phyloP scores from a whole-genome alignment of 2,329 filamentous ascomycete genomes.

The Xylogone sp. region DNA sequence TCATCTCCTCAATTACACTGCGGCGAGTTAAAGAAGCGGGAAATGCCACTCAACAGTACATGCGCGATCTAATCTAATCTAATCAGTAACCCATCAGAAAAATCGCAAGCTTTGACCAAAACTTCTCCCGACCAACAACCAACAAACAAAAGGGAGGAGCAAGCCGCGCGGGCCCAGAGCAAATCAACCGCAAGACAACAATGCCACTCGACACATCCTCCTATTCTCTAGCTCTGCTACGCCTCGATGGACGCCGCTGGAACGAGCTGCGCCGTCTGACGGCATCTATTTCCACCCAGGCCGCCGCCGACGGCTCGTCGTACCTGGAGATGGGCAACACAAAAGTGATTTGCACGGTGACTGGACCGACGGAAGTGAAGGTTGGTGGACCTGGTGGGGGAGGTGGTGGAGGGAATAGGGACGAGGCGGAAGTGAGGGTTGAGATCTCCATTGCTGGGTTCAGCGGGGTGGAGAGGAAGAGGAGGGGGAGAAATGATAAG shows the following conservation, averaged over 20 bases:
- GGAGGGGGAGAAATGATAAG: constrained; percentile 74
- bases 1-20: too few species aligned
- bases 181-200: constrained; percentile 13
- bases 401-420: constrained; percentile 29
- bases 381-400: constrained; percentile 35
- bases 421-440: constrained; percentile 68
- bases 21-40: too few species aligned
- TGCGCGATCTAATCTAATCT: neutral
- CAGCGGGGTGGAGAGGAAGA: constrained; percentile 79
- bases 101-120: neutral
- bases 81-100: neutral
- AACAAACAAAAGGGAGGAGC: neutral
- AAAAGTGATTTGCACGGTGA: constrained; percentile 89
- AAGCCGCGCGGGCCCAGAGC: neutral
- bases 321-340: constrained; percentile 98
- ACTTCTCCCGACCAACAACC: neutral
- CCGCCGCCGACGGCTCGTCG: constrained; percentile 85
- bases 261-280: constrained; percentile 90
- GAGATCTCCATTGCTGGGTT: constrained; percentile 86
- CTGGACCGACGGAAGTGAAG: constrained; percentile 73
- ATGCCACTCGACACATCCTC: constrained; percentile 97
- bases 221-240: constrained; percentile 80
- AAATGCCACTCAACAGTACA: neutral
- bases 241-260: constrained; percentile 85
- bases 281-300: constrained; percentile 87